phyloP scores from a whole-genome alignment of 768 basidiomycete genomes.

The Cystofilobasidium bisporidii region DNA sequence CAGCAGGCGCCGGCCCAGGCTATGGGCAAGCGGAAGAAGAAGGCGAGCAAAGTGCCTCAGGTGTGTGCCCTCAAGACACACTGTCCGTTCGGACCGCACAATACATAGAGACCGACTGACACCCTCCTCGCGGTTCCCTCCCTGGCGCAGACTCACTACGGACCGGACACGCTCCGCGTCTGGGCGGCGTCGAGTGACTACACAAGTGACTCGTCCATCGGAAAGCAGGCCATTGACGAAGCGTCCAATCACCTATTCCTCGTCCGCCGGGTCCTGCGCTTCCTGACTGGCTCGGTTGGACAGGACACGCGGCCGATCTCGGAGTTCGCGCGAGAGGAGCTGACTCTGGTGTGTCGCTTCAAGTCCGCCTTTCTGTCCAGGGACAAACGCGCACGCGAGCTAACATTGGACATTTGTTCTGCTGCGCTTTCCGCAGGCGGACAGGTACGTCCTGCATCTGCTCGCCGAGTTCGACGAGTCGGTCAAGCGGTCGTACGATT shows the following conservation, averaged over 20 bases:
- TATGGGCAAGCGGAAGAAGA: not conserved
- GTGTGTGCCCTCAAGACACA: no score
- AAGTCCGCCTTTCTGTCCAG: no score
- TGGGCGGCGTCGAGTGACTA: slow-evolving; percentile 92
- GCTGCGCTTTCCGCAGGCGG: slow-evolving; percentile 53
- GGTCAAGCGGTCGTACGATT: slow-evolving; percentile 58
- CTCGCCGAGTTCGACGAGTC: slow-evolving; percentile 60
- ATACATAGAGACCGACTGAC: no score
- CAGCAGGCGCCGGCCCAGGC: no score
- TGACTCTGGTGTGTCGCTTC: slow-evolving; percentile 54
- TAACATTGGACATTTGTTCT: no score
- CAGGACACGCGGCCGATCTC: slow-evolving; percentile 24
- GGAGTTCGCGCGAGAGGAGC: slow-evolving; percentile 29
- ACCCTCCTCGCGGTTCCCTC: not conserved
- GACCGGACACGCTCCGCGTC: slow-evolving; percentile 69
- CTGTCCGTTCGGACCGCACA: no score
- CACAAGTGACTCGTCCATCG: slow-evolving; percentile 76
- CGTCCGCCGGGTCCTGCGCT: slow-evolving; percentile 57
- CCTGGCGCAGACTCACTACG: slow-evolving; percentile 55
- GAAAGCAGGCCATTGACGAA: slow-evolving; percentile 64
- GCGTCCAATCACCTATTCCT: slow-evolving; percentile 74
- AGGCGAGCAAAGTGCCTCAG: not conserved
- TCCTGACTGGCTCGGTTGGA: slow-evolving; percentile 70
- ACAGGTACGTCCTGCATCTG: slow-evolving; percentile 78
- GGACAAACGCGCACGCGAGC: no score